Conservation (phyloP, 257 asterid species). For the Rhazya stricta region DNA sequence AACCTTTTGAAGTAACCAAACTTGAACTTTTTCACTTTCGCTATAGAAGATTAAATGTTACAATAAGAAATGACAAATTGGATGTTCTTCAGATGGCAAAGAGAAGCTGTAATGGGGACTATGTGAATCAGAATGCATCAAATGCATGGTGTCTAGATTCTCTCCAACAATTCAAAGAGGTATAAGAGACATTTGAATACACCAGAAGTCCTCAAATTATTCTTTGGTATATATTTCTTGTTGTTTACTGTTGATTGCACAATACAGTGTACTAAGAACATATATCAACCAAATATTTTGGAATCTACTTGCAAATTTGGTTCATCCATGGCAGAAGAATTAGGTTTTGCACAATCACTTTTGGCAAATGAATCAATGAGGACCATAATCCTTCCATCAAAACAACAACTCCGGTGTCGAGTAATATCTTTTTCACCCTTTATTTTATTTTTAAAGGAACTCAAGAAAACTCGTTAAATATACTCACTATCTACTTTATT, state of each 20-base stretch:
- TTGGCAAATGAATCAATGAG: background rate
- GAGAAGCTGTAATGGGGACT: background rate
- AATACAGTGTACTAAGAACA: background rate
- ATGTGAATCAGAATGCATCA: background rate
- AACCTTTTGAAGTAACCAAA: too few relatives aligned
- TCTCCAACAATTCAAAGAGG: background rate
- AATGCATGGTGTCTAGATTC: background rate
- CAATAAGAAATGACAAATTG: background rate
- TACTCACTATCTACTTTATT: background rate
- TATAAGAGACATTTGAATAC: background rate
- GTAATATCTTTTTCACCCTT: background rate
- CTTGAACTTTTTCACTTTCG: too few relatives aligned
- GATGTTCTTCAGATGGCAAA: background rate
- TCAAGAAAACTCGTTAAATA: too few relatives aligned
- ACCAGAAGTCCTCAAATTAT: too few relatives aligned
- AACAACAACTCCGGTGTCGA: background rate
- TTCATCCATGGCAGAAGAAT: too few relatives aligned
- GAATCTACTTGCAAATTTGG: background rate
- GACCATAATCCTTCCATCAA: background rate
- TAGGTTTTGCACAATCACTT: background rate
- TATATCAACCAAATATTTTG: background rate
- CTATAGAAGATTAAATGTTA: too few relatives aligned
- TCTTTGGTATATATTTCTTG: too few relatives aligned
- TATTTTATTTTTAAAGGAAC: background rate
- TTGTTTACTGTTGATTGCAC: too few relatives aligned